phyloP scores from a whole-genome alignment of 129 eudicot genomes.

The Scalesia atractyloides region DNA sequence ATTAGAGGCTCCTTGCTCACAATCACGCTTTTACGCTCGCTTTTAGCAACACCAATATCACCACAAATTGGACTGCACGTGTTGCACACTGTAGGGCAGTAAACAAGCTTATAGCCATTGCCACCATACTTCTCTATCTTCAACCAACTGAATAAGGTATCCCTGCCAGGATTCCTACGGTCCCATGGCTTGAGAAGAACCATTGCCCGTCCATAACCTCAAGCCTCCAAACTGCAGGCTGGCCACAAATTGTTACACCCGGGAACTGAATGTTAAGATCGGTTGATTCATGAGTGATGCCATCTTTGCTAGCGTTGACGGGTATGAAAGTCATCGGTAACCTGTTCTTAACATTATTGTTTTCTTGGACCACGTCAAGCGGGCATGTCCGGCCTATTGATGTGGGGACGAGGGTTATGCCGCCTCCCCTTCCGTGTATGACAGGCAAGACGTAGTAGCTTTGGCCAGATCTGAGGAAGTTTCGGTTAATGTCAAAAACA shows the following conservation, averaged over 20 bases:
- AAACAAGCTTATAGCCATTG: slow-evolving; percentile 44
- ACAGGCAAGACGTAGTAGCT: slow-evolving; percentile 58
- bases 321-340: slow-evolving; percentile 38
- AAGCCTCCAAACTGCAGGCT: slow-evolving; percentile 44
- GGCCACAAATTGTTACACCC: slow-evolving; percentile 21
- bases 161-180: slow-evolving; percentile 42
- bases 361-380: slow-evolving; percentile 41
- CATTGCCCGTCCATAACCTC: slow-evolving; percentile 17
- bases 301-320: slow-evolving; percentile 32
- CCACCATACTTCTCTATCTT: slow-evolving; percentile 42
- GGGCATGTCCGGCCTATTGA: slow-evolving; percentile 42
- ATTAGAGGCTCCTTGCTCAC: slow-evolving; percentile 36
- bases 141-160: slow-evolving; percentile 50
- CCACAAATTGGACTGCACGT: slow-evolving; percentile 41
- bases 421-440: slow-evolving; percentile 48
- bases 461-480: slow-evolving; percentile 29
- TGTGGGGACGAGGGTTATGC: slow-evolving; percentile 31
- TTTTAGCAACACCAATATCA: slow-evolving; percentile 38
- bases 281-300: slow-evolving; percentile 39
- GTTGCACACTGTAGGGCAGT: slow-evolving; percentile 46
- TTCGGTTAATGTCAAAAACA: slow-evolving; percentile 44
- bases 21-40: slow-evolving; percentile 35
- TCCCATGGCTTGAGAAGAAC: slow-evolving; percentile 34
- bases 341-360: slow-evolving; percentile 25
- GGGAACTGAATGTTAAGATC: slow-evolving; percentile 46